Evolutionary conservation across 345 rosid species (phyloP), one percentile per base, ranked within the genome.

Genomic region (Rubroshorea leprosula): DNA sequence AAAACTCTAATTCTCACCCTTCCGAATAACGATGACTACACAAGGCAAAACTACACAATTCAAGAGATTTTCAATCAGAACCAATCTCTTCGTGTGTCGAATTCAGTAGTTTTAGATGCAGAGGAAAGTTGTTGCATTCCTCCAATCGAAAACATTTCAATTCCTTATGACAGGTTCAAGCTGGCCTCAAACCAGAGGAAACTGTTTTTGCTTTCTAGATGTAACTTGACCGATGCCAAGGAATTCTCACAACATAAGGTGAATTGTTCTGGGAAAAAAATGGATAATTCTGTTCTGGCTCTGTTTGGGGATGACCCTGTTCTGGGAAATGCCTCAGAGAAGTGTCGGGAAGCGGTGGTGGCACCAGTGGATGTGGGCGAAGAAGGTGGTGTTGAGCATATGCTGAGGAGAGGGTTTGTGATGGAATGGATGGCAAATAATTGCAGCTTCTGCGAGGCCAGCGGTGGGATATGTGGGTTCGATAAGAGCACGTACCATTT

Each of bases 81-180:
- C 55, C 83, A 69, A 13, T 71, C 76, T 55, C 23, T 83, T 50
- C 76, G 52, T 0, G 65, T 83, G 20, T 69, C 89, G 3, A 71
- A 68, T 49, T 57, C 64, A 0, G 78, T 53, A 0, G 11, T 63
- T 31, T 58, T 13, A 6, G 50, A 52, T 21, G 11, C 18, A 26
- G 51, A 11, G 19, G 25, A 11, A 13, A 5, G 11, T 9, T 8
- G 25, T n/a, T 60, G 75, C 55, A 13, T 41, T 38, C 66, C 59
- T 39, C 62, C 29, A 17, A 25, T 67, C n/a, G 45, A 20, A 11
- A 80, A 75, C 75, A 6, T 70, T 9, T 64, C 81, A 26, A 5
- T 80, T 2, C 65, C 64, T 0, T 24, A 6, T 0, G 53, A 50
- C 8, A 43, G 5, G 25, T 72, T 77, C 24, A 1, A 0, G 44